phyloP scores from a whole-genome alignment of 164 flowering plant species.

The Nelumbo lutea region DNA sequence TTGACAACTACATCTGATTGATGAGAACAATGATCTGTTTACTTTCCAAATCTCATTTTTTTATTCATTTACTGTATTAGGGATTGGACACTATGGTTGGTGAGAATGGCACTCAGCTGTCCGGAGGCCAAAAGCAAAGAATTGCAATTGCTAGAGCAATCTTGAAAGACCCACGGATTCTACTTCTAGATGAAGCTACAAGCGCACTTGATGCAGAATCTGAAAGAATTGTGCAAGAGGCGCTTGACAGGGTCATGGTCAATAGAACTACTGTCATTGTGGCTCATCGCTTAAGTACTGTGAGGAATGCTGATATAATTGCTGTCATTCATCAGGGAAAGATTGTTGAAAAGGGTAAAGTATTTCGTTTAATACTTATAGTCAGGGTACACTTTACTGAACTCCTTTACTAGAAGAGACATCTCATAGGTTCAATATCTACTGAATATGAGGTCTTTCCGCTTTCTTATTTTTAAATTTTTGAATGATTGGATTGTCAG shows the following conservation, averaged over 20 bases:
- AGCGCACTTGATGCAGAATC: slow-evolving; percentile 53
- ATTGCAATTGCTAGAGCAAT: slow-evolving; percentile 24
- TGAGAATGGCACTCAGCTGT: slow-evolving; percentile 27
- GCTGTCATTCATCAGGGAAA: slow-evolving; percentile 41
- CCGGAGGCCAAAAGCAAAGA: slow-evolving; percentile 2
- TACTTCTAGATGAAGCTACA: slow-evolving; percentile 15
- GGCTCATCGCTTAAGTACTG: slow-evolving; percentile 50
- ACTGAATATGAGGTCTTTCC: too few relatives aligned
- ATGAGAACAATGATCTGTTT: too few relatives aligned
- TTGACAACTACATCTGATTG: too few relatives aligned
- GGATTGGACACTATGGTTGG: slow-evolving; percentile 25
- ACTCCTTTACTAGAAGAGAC: too few relatives aligned
- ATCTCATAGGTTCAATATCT: too few relatives aligned
- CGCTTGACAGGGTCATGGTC: slow-evolving; percentile 42
- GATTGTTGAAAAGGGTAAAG: slow-evolving; percentile 42
- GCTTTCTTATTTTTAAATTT: too few relatives aligned
- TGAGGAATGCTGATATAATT: slow-evolving; percentile 43
- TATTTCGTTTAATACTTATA: neutral
- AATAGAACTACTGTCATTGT: slow-evolving; percentile 44
- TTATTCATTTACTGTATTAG: slow-evolving; percentile 4
- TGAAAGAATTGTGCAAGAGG: slow-evolving; percentile 45
- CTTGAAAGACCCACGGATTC: slow-evolving; percentile 23
- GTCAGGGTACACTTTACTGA: neutral
- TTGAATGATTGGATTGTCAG: too few relatives aligned
- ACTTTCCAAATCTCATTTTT: too few relatives aligned